Evolutionary conservation across 805 yeast genomes (phyloP).

Genomic region (Hanseniaspora valbyensis): DNA sequence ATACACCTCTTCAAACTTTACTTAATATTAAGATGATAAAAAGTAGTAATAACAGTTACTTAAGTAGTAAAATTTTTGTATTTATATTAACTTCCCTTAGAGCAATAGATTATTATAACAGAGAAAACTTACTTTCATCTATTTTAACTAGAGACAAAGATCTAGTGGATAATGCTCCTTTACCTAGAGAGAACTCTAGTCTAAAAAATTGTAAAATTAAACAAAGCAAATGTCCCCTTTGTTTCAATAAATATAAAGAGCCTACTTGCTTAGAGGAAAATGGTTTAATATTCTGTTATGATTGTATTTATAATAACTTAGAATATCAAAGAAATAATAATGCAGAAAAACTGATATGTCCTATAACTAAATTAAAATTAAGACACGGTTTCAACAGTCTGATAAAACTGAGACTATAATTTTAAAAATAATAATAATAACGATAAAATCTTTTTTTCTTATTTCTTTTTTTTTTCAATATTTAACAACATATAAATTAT

Average conservation of each 20-base stretch:
- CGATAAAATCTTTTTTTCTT: no score
- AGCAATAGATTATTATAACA: conserved; percentile 11
- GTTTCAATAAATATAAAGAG: not conserved
- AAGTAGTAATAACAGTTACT: conserved; percentile 24
- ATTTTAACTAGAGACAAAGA: not conserved
- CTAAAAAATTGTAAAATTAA: not conserved
- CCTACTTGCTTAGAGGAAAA: conserved; percentile 12
- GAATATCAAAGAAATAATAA: conserved; percentile 6
- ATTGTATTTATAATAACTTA: conserved; percentile 10
- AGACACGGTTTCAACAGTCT: conserved; percentile 10
- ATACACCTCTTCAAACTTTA: conserved; percentile 5
- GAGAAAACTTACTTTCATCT: conserved; percentile 1
- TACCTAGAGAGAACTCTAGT: not conserved
- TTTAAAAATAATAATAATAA: not conserved
- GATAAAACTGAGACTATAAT: not conserved
- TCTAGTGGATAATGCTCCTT: not conserved
- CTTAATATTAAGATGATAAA: conserved; percentile 6
- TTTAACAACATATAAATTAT: conserved; percentile 1
- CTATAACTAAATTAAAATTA: not conserved
- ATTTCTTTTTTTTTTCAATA: not conserved
- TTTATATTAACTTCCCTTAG: not conserved
- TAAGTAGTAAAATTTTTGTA: conserved; percentile 18
- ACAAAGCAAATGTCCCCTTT: conserved; percentile 1
- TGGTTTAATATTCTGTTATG: conserved; percentile 8
- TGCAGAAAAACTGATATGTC: not conserved